Conservation (phyloP, 2,329 filamentous ascomycete genomes). For the Trichoderma polysporum region DNA sequence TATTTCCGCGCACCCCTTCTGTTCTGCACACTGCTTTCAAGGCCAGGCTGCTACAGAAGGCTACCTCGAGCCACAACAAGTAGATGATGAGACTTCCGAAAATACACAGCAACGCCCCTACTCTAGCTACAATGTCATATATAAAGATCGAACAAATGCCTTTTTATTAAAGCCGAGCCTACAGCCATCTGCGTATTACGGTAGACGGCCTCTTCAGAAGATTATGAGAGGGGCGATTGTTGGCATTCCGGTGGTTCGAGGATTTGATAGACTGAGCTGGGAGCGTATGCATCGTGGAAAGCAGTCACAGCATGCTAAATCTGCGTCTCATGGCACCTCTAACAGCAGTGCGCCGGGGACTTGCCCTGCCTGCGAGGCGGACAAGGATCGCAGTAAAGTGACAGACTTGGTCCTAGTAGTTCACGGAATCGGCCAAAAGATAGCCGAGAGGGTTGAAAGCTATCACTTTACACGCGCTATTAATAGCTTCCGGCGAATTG, state of each 20-base stretch:
- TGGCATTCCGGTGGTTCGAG: slow-evolving; percentile 83
- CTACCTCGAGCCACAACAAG: slow-evolving; percentile 38
- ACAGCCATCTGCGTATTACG: slow-evolving; percentile 81
- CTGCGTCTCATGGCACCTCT: slow-evolving; percentile 31
- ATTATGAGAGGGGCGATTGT: slow-evolving; percentile 81
- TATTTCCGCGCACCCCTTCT: slow-evolving; percentile 57
- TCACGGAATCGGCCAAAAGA: slow-evolving; percentile 94
- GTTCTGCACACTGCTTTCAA: slow-evolving; percentile 58
- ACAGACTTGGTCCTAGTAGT: slow-evolving; percentile 88
- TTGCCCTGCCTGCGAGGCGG: slow-evolving; percentile 61
- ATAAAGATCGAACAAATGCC: slow-evolving; percentile 72
- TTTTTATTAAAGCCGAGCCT: slow-evolving; percentile 85
- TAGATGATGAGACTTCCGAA: slow-evolving; percentile 37
- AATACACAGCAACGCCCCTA: slow-evolving; percentile 58
- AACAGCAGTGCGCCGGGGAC: slow-evolving; percentile 31
- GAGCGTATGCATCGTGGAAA: slow-evolving; percentile 63
- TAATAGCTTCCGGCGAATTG: slow-evolving; percentile 80
- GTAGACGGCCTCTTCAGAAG: slow-evolving; percentile 75
- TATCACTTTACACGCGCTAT: slow-evolving; percentile 97
- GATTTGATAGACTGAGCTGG: slow-evolving; percentile 80
- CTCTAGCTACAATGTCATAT: slow-evolving; percentile 78
- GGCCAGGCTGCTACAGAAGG: slow-evolving; percentile 61
- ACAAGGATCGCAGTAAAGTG: slow-evolving; percentile 66
- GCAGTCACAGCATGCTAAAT: slow-evolving; percentile 32
- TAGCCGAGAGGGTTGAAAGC: slow-evolving; percentile 90